These are phyloP conservation scores for Tagetes patula DNA, from an alignment of 129 eudicot genomes.

Conservation along the genomic window DNA sequence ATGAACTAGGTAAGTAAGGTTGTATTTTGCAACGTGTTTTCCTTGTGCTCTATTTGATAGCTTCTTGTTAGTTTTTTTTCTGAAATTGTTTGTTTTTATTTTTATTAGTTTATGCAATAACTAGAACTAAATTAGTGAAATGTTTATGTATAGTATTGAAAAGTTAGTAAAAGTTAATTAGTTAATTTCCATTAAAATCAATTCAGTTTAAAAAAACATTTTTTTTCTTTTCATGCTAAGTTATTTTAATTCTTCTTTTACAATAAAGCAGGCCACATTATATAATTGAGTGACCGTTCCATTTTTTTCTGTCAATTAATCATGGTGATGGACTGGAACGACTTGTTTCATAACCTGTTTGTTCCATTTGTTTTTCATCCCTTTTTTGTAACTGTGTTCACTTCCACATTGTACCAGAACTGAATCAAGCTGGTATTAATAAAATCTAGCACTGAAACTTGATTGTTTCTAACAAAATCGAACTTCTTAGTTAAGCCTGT, in stretches of 20 bases:
- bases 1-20: constrained; percentile 8
- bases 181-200: not conserved
- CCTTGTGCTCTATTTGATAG: not conserved
- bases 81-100: not conserved
- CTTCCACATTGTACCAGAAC: not conserved
- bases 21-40: constrained; percentile 14
- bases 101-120: not conserved
- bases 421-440: not conserved
- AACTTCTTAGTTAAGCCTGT: not conserved
- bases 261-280: not conserved
- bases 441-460: not conserved
- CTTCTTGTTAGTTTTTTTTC: not conserved
- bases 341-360: not conserved
- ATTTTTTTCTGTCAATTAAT: not conserved
- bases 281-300: not conserved
- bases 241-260: not conserved
- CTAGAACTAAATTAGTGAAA: not conserved
- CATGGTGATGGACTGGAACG: not conserved
- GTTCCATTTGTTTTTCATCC: not conserved
- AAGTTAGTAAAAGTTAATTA: not conserved
- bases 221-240: not conserved
- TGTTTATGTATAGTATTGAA: not conserved
- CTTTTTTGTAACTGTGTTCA: not conserved
- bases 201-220: not conserved
- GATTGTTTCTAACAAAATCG: not conserved